Evolutionary conservation across 495 filamentous ascomycete genomes (phyloP).

Genomic region (Penicillium salamii): DNA sequence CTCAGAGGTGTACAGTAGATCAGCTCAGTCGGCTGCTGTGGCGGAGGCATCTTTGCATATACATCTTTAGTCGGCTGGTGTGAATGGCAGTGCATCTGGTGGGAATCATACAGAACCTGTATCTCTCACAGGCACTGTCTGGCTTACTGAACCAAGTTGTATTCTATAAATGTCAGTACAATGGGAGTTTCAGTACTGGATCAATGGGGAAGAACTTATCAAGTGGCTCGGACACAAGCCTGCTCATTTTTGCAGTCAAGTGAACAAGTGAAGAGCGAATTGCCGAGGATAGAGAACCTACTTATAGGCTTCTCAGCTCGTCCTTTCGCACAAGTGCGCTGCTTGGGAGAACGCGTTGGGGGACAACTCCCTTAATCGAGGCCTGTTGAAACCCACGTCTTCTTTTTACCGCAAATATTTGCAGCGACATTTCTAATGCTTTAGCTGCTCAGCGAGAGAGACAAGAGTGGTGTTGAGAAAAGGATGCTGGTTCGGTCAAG

Average conservation of each 20-base stretch:
- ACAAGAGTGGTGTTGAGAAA: background rate
- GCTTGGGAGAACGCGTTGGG: too few species aligned
- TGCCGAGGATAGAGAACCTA: background rate
- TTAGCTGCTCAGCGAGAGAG: background rate
- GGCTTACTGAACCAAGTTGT: background rate
- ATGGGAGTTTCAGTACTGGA: background rate
- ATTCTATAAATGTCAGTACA: background rate
- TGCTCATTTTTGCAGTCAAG: background rate
- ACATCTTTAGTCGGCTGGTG: constrained; percentile 1
- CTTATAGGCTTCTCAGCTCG: constrained; percentile 2
- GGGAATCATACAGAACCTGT: background rate
- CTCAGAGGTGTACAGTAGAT: background rate
- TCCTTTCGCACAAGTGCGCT: too few species aligned
- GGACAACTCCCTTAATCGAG: background rate
- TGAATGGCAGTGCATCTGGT: background rate
- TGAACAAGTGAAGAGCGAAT: background rate
- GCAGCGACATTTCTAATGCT: background rate
- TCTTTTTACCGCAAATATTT: background rate
- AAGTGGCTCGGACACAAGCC: background rate
- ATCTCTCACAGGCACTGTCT: too few species aligned
- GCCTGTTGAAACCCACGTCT: background rate
- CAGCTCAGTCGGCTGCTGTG: background rate
- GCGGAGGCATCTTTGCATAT: background rate
- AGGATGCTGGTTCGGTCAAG: background rate
- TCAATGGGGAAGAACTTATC: constrained; percentile 1